Evolutionary conservation across 2,329 filamentous ascomycete genomes (phyloP).

Genomic region (Alternaria longipes): DNA sequence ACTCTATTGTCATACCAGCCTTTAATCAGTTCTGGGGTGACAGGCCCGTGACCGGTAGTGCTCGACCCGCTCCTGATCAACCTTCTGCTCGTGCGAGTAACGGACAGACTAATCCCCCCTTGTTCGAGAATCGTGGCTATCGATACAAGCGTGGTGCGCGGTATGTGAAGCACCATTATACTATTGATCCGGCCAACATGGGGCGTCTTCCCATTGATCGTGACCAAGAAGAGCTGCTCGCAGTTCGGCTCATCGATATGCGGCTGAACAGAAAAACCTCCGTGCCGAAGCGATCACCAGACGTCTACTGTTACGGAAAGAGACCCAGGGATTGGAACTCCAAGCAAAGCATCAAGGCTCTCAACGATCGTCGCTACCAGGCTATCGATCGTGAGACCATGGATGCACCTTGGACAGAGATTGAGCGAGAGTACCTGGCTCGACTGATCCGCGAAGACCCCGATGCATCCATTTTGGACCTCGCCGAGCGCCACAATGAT

Average conservation of each 20-base stretch:
- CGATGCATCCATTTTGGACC: conserved; percentile 35
- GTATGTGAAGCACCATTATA: conserved; percentile 20
- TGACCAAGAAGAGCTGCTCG: conserved; percentile 33
- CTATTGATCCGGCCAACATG: conserved; percentile 9
- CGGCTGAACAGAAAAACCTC: conserved; percentile 25
- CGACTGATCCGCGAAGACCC: conserved; percentile 22
- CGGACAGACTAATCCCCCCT: conserved; percentile 26
- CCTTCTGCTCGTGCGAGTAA: conserved; percentile 32
- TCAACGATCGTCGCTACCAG: conserved; percentile 39
- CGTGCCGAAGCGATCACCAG: conserved; percentile 27
- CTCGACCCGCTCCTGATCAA: conserved; percentile 23
- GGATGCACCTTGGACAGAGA: conserved; percentile 25
- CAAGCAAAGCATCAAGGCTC: conserved; percentile 31
- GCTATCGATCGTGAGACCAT: conserved; percentile 33
- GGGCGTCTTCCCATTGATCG: conserved; percentile 8
- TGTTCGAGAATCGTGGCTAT: conserved; percentile 42
- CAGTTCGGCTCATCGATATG: conserved; percentile 43
- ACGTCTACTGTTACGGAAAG: conserved; percentile 23
- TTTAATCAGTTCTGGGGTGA: conserved; percentile 30
- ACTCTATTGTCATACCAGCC: neutral
- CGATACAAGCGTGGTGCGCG: conserved; percentile 31
- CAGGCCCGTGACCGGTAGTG: conserved; percentile 26
- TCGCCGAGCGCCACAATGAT: conserved; percentile 38
- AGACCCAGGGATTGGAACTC: conserved; percentile 39
- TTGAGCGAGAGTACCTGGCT: conserved; percentile 34